Conservation (phyloP, 495 filamentous ascomycete species). For the Melanomma pulvis-pyrius region DNA sequence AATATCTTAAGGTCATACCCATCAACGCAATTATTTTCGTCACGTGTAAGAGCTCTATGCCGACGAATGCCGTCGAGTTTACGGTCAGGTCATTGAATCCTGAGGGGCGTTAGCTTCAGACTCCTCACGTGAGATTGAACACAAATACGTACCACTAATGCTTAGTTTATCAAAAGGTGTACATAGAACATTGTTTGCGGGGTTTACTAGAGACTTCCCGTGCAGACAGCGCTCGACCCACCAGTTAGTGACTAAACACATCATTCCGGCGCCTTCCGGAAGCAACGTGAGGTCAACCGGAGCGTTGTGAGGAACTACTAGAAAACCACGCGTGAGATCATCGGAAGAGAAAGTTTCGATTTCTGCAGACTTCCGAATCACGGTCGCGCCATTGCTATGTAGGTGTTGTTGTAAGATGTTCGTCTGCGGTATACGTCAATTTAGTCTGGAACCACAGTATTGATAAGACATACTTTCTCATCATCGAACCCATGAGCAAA, state of each 20-base stretch:
- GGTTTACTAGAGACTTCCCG: slow-evolving; percentile 68
- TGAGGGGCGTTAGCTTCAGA: slow-evolving; percentile 1
- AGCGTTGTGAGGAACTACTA: slow-evolving; percentile 37
- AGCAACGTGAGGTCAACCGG: slow-evolving; percentile 21
- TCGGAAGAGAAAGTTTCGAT: slow-evolving; percentile 14
- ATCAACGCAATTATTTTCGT: slow-evolving; percentile 73
- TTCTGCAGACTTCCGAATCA: slow-evolving; percentile 28
- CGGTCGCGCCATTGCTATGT: slow-evolving; percentile 55
- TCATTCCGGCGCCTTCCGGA: slow-evolving; percentile 38
- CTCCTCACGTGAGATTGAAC: neutral
- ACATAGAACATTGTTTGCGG: slow-evolving; percentile 70
- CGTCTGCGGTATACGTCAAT: slow-evolving; percentile 24
- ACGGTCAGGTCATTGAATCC: slow-evolving; percentile 71
- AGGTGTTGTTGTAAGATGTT: slow-evolving; percentile 55
- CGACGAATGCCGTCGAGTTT: slow-evolving; percentile 78
- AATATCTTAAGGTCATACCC: slow-evolving; percentile 51
- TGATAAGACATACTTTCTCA: slow-evolving; percentile 24
- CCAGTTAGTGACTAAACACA: slow-evolving; percentile 76
- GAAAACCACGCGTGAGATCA: slow-evolving; percentile 33
- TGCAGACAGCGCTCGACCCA: slow-evolving; percentile 90
- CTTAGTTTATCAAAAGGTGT: slow-evolving; percentile 72
- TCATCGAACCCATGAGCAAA: slow-evolving; percentile 38
- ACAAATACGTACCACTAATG: slow-evolving; percentile 56
- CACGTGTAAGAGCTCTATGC: slow-evolving; percentile 83
- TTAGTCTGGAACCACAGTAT: neutral